Evolutionary conservation across 23 red algal species (phyloP).

Genomic region (Gracilaria caudata): DNA sequence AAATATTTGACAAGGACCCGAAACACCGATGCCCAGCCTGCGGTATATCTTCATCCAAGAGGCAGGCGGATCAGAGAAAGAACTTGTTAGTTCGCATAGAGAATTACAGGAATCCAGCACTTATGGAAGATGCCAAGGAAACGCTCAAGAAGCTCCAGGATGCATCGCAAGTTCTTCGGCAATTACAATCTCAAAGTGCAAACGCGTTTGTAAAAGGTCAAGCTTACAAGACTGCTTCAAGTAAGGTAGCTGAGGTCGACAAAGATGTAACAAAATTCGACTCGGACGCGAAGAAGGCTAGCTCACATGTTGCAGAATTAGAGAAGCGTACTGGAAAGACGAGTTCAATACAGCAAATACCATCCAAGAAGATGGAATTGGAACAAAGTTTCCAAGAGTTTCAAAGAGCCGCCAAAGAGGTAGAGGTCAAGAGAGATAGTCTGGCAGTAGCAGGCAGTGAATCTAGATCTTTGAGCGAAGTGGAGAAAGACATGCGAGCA

Average conservation of each 20-base stretch:
- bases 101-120: constrained; percentile 38
- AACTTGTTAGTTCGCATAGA: constrained; percentile 34
- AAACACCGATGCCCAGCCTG: constrained; percentile 60
- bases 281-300: constrained; percentile 14
- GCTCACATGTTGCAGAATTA: constrained; percentile 1
- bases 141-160: constrained; percentile 2
- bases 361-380: constrained; percentile 30
- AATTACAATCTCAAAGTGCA: constrained; percentile 23
- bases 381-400: constrained; percentile 35
- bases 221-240: neutral
- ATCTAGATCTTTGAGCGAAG: constrained; percentile 33
- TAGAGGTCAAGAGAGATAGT: neutral
- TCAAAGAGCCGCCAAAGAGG: constrained; percentile 24
- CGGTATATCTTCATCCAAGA: constrained; percentile 54
- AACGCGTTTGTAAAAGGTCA: constrained; percentile 27
- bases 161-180: constrained; percentile 15
- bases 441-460: neutral
- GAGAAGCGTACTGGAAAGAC: constrained; percentile 10
- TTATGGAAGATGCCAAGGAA: constrained; percentile 13
- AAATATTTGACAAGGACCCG: constrained; percentile 55
- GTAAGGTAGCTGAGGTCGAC: constrained; percentile 4
- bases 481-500: constrained; percentile 36
- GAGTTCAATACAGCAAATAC: constrained; percentile 26
- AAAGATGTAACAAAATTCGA: constrained; percentile 2
- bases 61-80: constrained; percentile 32